phyloP scores from a whole-genome alignment of 2,329 filamentous ascomycete genomes.

The Lachnellula cervina region DNA sequence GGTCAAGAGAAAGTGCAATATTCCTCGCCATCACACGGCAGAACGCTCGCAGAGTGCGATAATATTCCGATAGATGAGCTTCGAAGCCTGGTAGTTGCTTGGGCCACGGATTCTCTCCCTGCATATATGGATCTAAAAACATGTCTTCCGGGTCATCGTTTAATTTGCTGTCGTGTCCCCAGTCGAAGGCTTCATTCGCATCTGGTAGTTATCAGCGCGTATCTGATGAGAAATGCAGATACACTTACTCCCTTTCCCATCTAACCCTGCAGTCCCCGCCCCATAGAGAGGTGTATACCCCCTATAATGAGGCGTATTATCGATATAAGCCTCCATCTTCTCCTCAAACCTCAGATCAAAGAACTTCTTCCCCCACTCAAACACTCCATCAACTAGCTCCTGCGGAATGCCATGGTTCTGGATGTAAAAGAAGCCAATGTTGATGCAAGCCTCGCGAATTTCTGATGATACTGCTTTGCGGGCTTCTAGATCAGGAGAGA shows the following conservation, averaged over 20 bases:
- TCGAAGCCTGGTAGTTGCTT: constrained; percentile 41
- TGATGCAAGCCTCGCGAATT: constrained; percentile 31
- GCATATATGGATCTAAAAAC: constrained; percentile 9
- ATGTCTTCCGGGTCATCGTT: constrained; percentile 12
- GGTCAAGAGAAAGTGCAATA: constrained; percentile 48
- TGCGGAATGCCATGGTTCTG: constrained; percentile 35
- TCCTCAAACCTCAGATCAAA: constrained; percentile 21
- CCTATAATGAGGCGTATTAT: constrained; percentile 20
- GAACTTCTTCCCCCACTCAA: constrained; percentile 14
- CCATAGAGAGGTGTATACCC: constrained; percentile 22
- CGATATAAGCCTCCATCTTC: constrained; percentile 25
- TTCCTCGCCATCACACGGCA: constrained; percentile 38
- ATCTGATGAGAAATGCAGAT: not conserved
- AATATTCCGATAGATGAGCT: constrained; percentile 42
- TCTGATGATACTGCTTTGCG: constrained; percentile 29
- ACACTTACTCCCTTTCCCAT: constrained; percentile 14
- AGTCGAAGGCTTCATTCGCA: constrained; percentile 23
- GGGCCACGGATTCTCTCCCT: constrained; percentile 20
- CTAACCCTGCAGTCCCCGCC: constrained; percentile 15
- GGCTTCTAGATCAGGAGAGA: constrained; percentile 27
- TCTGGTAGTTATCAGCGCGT: constrained; percentile 6
- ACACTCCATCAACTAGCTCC: constrained; percentile 38
- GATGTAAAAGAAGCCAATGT: constrained; percentile 36
- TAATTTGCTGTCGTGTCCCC: constrained; percentile 16
- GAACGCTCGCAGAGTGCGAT: constrained; percentile 10